Percentiles rank a stretch among this genome's conserved stretches.
These are phyloP conservation scores for Funneliformis geosporum DNA, from an alignment of 192 early-diverging fungal genomes.

Conservation along the genomic window DNA sequence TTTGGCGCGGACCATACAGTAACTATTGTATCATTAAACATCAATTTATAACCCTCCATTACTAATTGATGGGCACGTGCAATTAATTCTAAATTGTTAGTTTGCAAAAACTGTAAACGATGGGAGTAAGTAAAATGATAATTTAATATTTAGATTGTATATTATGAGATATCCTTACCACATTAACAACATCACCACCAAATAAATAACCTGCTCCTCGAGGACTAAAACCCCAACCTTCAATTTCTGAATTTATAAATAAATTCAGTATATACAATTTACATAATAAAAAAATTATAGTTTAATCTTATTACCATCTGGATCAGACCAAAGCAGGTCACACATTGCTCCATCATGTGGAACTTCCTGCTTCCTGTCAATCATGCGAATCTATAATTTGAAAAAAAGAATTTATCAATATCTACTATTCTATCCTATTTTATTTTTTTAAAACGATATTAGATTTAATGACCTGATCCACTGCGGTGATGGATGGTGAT, in stretches of 20 bases:
- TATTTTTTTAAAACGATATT: not conserved
- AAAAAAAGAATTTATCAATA: no score
- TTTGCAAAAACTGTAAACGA: slow-evolving; percentile 63
- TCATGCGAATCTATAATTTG: slow-evolving; percentile 42
- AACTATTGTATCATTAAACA: slow-evolving; percentile 95
- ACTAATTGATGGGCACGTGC: slow-evolving; percentile 97
- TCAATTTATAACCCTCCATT: slow-evolving; percentile 95
- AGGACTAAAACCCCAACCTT: slow-evolving; percentile 93
- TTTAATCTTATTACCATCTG: slow-evolving; percentile 36
- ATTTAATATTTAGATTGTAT: not conserved
- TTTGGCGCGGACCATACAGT: slow-evolving; percentile 99
- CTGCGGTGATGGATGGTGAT: slow-evolving; percentile 83
- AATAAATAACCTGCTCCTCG: slow-evolving; percentile 98
- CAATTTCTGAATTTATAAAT: slow-evolving; percentile 51
- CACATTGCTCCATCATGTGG: slow-evolving; percentile 95
- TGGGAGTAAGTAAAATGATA: not conserved
- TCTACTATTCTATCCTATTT: not conserved
- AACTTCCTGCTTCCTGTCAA: slow-evolving; percentile 91
- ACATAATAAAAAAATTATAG: not conserved
- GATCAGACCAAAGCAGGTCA: slow-evolving; percentile 94
- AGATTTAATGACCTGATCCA: slow-evolving; percentile 62
- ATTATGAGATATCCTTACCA: slow-evolving; percentile 43
- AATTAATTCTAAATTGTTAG: slow-evolving; percentile 85
- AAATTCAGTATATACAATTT: not conserved
- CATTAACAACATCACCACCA: slow-evolving; percentile 87